A percentile compares a stretch with the other conserved stretches of the same genome.
These are phyloP conservation scores for Quercus lobata DNA, from an alignment of 331 rosid genomes.

Conservation along the genomic window DNA sequence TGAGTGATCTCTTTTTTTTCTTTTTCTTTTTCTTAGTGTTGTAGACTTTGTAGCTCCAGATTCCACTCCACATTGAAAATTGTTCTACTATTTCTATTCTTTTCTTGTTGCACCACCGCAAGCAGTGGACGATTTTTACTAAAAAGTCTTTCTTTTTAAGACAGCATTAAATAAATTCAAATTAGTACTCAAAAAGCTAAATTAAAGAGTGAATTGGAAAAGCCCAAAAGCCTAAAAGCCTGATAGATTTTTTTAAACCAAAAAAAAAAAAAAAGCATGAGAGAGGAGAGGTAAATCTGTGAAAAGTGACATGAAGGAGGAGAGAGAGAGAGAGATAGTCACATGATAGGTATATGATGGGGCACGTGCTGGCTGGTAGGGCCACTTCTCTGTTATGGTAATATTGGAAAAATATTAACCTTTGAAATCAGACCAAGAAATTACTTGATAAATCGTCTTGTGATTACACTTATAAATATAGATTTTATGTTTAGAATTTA, in stretches of 20 bases:
- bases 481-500: no score
- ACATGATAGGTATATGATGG: conserved; percentile 14
- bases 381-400: not conserved
- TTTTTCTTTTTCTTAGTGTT: no score
- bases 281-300: not conserved
- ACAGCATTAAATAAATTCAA: not conserved
- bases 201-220: not conserved
- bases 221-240: not conserved
- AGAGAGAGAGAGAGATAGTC: not conserved
- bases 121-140: not conserved
- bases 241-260: no score
- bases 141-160: not conserved
- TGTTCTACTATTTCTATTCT: not conserved
- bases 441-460: fast-evolving
- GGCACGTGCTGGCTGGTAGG: conserved; percentile 5
- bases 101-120: conserved; percentile 37
- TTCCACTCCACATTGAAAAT: not conserved
- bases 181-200: not conserved
- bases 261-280: no score
- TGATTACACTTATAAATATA: fast-evolving
- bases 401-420: no score
- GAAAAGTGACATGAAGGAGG: not conserved
- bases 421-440: no score
- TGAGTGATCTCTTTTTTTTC: no score
- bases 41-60: no score